These are phyloP conservation scores for Hordeum marinum DNA, from an alignment of 176 grass and related monocot genomes.

Conservation along the genomic window DNA sequence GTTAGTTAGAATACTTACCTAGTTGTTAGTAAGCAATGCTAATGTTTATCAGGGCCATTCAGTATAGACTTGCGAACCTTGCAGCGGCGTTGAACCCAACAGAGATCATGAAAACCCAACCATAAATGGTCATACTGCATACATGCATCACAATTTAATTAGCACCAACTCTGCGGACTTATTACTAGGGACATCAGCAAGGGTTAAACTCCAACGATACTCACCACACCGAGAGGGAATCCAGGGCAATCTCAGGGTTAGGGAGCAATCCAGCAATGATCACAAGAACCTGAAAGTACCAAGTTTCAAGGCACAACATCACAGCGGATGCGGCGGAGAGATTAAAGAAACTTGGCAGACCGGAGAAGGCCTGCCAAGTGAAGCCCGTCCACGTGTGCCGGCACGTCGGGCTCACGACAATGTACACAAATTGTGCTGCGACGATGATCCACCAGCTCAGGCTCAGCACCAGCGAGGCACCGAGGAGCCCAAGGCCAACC, in stretches of 20 bases:
- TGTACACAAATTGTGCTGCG: not conserved
- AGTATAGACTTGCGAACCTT: slow-evolving; percentile 32
- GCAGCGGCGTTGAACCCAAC: slow-evolving; percentile 88
- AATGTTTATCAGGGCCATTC: not conserved
- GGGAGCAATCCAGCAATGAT: not conserved
- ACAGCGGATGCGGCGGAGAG: not conserved
- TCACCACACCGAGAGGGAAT: not conserved
- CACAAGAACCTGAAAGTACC: slow-evolving; percentile 11
- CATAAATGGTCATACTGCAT: slow-evolving; percentile 67
- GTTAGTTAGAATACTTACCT: not conserved
- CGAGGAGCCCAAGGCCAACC: not conserved
- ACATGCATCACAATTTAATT: not conserved
- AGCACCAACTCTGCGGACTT: too few species aligned
- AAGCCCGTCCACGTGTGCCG: not conserved
- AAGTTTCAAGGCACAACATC: slow-evolving; percentile 11
- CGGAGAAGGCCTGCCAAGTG: not conserved
- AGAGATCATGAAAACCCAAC: slow-evolving; percentile 86
- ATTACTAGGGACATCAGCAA: not conserved
- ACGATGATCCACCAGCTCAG: slow-evolving; percentile 15
- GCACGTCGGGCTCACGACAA: not conserved
- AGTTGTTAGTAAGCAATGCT: not conserved
- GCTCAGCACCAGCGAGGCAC: slow-evolving; percentile 5
- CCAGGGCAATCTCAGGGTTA: not conserved
- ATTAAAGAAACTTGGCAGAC: not conserved
- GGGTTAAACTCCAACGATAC: too few species aligned